Evolutionary conservation across 768 basidiomycete genomes (phyloP).

Genomic region (Clathrus columnatus): DNA sequence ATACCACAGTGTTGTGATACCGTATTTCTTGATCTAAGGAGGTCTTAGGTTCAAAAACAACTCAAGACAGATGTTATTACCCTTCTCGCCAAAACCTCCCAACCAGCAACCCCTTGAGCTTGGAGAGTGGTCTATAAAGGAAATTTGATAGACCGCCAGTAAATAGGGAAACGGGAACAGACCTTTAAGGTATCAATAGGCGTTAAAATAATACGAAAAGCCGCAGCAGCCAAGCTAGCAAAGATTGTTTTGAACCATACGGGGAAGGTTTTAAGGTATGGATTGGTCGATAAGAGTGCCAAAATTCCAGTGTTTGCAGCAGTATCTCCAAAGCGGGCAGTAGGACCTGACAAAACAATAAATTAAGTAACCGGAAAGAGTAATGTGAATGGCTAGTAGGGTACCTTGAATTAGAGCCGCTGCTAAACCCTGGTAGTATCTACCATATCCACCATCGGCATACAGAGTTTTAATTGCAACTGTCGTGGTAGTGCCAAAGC

Average conservation of each 20-base stretch:
- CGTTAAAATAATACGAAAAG: conserved; percentile 84
- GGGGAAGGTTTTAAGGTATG: conserved; percentile 58
- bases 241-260: conserved; percentile 66
- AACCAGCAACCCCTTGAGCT: conserved; percentile 70
- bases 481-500: conserved; percentile 68
- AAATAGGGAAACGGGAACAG: background rate
- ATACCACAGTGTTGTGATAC: conserved; percentile 76
- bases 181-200: conserved; percentile 85
- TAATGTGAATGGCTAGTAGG: background rate
- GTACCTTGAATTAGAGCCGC: conserved; percentile 82
- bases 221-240: conserved; percentile 69
- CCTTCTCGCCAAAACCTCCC: conserved; percentile 55
- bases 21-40: conserved; percentile 59
- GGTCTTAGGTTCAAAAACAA: too few species aligned
- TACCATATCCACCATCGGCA: conserved; percentile 66
- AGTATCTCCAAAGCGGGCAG: conserved; percentile 83
- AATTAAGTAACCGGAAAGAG: background rate
- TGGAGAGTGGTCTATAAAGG: conserved; percentile 68
- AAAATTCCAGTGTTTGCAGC: conserved; percentile 90
- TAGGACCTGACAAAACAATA: conserved; percentile 21
- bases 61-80: conserved; percentile 24
- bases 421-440: conserved; percentile 82
- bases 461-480: conserved; percentile 60
- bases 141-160: background rate
- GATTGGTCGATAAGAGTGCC: conserved; percentile 71